Evolutionary conservation across 176 grass and related monocot species (phyloP).

Genomic region (Oryza nivara): DNA sequence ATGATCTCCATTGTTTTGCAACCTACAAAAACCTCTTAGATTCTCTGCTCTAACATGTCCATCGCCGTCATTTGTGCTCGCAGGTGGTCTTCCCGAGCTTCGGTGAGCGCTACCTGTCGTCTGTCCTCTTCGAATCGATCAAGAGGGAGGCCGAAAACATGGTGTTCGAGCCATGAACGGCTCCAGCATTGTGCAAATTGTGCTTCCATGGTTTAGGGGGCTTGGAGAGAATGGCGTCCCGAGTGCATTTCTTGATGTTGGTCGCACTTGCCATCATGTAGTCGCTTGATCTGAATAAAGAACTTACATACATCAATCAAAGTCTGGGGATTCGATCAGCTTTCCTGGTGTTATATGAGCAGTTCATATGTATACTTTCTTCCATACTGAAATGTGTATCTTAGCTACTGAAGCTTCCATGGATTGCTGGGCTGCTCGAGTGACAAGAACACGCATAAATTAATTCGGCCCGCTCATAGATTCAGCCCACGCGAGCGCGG

Average conservation of each 20-base stretch:
- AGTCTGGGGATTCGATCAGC: neutral
- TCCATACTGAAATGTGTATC: neutral
- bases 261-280: neutral
- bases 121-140: constrained; percentile 26
- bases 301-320: neutral
- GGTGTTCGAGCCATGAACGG: constrained; percentile 11
- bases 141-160: constrained; percentile 35
- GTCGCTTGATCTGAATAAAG: neutral
- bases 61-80: neutral
- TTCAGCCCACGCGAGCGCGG: neutral
- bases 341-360: neutral
- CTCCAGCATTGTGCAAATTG: neutral
- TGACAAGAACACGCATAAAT: neutral
- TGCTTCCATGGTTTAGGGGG: neutral
- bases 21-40: neutral
- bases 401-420: neutral
- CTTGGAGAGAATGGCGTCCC: neutral
- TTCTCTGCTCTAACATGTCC: neutral
- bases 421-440: neutral
- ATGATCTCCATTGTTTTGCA: neutral
- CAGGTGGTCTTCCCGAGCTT: constrained; percentile 36
- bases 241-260: neutral
- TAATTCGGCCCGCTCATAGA: no score
- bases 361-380: neutral
- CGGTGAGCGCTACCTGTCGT: constrained; percentile 32